Conservation (phyloP, 2,329 filamentous ascomycete genomes). For the Coleophoma cylindrospora region DNA sequence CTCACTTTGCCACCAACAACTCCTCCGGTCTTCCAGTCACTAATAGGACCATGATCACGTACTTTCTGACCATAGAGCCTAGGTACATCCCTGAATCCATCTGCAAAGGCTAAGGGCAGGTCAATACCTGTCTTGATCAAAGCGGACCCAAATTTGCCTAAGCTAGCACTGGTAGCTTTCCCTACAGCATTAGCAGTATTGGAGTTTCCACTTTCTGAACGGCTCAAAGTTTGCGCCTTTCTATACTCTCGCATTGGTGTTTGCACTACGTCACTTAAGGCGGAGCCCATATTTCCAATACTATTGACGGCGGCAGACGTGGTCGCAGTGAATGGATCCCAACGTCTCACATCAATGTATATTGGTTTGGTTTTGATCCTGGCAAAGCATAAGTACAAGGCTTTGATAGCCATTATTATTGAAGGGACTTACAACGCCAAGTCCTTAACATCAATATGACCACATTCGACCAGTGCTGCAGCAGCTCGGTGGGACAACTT, state of each 20-base stretch:
- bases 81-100: constrained; percentile 48
- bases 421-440: constrained; percentile 31
- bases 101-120: constrained; percentile 41
- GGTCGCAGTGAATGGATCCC: constrained; percentile 26
- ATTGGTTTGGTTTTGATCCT: constrained; percentile 7
- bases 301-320: constrained; percentile 5
- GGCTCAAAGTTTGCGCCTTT: neutral
- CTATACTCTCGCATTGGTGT: constrained; percentile 5
- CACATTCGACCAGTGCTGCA: constrained; percentile 44
- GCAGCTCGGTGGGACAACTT: constrained; percentile 47
- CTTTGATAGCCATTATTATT: neutral
- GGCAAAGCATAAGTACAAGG: neutral
- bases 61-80: constrained; percentile 66
- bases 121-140: constrained; percentile 36
- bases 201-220: neutral
- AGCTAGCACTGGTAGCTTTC: constrained; percentile 21
- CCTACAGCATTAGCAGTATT: constrained; percentile 7
- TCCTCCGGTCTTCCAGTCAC: constrained; percentile 67
- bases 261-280: neutral
- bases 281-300: constrained; percentile 1
- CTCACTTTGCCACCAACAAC: constrained; percentile 60
- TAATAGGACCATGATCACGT: constrained; percentile 75
- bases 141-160: constrained; percentile 29
- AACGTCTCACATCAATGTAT: constrained; percentile 28
- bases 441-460: constrained; percentile 44